Evolutionary conservation across 176 grass and related monocot species (phyloP).

Genomic region (Carex myosuroides): DNA sequence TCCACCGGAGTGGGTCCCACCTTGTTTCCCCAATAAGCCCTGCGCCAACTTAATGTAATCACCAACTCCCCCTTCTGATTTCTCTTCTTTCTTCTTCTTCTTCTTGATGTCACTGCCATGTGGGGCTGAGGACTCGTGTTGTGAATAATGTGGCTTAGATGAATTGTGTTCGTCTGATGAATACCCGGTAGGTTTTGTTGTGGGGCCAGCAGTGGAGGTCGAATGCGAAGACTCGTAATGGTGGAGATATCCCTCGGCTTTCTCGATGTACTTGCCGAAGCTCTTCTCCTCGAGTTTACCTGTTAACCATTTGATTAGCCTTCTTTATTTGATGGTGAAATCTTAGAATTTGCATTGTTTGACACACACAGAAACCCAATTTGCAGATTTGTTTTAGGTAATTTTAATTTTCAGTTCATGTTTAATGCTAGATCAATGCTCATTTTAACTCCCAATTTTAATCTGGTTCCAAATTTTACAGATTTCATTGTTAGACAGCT

Average conservation of each 20-base stretch:
- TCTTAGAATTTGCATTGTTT: neutral
- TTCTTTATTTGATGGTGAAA: neutral
- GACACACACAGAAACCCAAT: neutral
- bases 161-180: neutral
- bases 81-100: constrained; percentile 33
- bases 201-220: neutral
- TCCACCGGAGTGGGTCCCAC: neutral
- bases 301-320: neutral
- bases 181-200: constrained; percentile 1
- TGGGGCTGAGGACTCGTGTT: neutral
- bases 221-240: constrained; percentile 35
- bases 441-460: neutral
- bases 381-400: neutral
- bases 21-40: constrained; percentile 27
- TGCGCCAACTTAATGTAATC: constrained; percentile 13
- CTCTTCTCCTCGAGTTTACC: constrained; percentile 67
- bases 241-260: constrained; percentile 87
- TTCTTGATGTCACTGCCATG: constrained; percentile 29
- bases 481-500: neutral
- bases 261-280: constrained; percentile 51
- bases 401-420: neutral
- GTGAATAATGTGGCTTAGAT: constrained; percentile 5
- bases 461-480: neutral
- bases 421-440: neutral
- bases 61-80: constrained; percentile 20